phyloP scores from a whole-genome alignment of 1,284 basidiomycete species.

The Ustanciosporium gigantosporum region DNA sequence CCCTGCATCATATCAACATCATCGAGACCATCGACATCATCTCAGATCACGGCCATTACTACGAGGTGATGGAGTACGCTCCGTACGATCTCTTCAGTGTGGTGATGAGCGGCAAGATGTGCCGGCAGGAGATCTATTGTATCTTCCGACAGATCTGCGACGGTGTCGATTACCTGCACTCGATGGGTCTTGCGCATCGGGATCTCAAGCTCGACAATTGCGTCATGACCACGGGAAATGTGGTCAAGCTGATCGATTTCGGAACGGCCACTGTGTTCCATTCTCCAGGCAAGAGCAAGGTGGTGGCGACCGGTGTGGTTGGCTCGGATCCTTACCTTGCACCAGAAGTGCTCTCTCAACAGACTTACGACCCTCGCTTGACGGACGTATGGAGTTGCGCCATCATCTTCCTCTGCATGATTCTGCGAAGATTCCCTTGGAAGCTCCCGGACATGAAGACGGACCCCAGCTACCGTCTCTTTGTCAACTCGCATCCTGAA shows the following conservation, averaged over 20 bases:
- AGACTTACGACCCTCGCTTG: conserved; percentile 90
- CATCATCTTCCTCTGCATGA: conserved; percentile 99
- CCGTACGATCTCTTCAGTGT: conserved; percentile 98
- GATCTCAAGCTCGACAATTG: conserved; percentile 99
- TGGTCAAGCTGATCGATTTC: conserved; percentile 99
- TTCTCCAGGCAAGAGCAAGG: conserved; percentile 74
- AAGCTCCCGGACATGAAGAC: conserved; percentile 94
- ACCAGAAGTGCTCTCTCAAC: conserved; percentile 82
- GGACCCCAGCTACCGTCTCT: conserved; percentile 87
- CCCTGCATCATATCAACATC: conserved; percentile 81
- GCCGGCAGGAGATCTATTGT: conserved; percentile 95
- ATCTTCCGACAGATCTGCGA: conserved; percentile 98
- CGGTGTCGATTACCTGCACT: conserved; percentile 96
- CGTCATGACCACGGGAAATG: conserved; percentile 90
- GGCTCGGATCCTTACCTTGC: conserved; percentile 98
- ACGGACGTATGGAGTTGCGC: conserved; percentile 98
- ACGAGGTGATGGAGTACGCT: conserved; percentile 86
- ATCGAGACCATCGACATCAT: conserved; percentile 99
- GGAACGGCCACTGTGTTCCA: conserved; percentile 99
- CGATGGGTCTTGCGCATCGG: conserved; percentile 93
- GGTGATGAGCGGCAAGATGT: conserved; percentile 99
- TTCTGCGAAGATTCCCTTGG: conserved; percentile 96
- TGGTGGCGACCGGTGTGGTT: conserved; percentile 81
- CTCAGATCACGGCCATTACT: conserved; percentile 94
- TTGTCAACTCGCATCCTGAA: conserved; percentile 89